Percentiles rank a stretch among this genome's conserved stretches.
These are phyloP conservation scores for Coemansia erecta DNA, from an alignment of 192 early-diverging fungal genomes.

Conservation along the genomic window DNA sequence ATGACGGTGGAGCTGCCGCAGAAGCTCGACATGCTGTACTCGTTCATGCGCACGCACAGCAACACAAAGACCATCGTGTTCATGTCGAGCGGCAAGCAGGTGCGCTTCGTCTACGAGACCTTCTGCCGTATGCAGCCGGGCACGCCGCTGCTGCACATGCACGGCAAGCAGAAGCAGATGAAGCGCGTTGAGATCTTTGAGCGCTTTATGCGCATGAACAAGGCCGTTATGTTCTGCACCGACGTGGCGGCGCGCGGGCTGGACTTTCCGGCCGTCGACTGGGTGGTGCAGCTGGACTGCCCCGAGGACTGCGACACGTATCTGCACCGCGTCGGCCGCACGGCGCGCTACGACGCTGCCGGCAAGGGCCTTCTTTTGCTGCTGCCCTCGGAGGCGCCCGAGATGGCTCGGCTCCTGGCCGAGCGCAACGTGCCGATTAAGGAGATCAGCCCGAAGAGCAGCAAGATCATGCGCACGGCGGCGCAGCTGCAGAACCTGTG, in stretches of 20 bases:
- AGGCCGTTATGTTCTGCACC: constrained; percentile 84
- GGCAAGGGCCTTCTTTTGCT: constrained; percentile 88
- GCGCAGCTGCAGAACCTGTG: constrained; percentile 88
- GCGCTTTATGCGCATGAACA: constrained; percentile 75
- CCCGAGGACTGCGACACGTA: constrained; percentile 96
- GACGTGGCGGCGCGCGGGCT: constrained; percentile 96
- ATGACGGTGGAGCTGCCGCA: constrained; percentile 76
- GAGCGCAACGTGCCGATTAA: constrained; percentile 83
- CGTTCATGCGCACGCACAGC: constrained; percentile 92
- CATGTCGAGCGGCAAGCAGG: constrained; percentile 94
- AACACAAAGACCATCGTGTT: constrained; percentile 90
- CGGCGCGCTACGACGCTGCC: constrained; percentile 86
- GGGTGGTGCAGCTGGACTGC: constrained; percentile 97
- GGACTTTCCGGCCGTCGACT: constrained; percentile 97
- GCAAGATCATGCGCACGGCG: constrained; percentile 74
- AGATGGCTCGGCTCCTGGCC: constrained; percentile 71
- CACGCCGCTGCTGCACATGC: constrained; percentile 83
- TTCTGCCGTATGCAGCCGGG: constrained; percentile 96
- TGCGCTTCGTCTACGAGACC: constrained; percentile 90
- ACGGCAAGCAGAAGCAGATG: constrained; percentile 97
- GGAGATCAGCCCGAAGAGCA: constrained; percentile 82
- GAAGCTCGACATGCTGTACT: constrained; percentile 95
- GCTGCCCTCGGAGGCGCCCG: constrained; percentile 82
- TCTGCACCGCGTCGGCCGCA: constrained; percentile 97
- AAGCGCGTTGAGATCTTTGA: constrained; percentile 93